A percentile compares a stretch with the other conserved stretches of the same genome.
Conservation (phyloP, 1,284 basidiomycete species). For the Fomitopsis betulina region DNA sequence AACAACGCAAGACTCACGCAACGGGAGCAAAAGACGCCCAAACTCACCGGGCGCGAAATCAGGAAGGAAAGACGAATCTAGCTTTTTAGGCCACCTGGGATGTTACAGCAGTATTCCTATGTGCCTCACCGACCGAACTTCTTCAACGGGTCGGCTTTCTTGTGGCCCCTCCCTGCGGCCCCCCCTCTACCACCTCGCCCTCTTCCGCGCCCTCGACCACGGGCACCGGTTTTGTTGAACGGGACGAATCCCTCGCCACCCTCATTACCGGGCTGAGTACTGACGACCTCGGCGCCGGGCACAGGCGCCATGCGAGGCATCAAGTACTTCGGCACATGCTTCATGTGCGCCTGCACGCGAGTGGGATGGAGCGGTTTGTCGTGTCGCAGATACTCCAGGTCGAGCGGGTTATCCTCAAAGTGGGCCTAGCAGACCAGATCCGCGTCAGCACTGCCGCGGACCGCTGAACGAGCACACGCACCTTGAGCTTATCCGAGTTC, state of each 20-base stretch:
- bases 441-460: neutral
- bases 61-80: no score
- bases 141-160: conserved; percentile 72
- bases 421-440: conserved; percentile 68
- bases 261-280: conserved; percentile 18
- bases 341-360: conserved; percentile 88
- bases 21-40: no score
- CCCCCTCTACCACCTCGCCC: conserved; percentile 34
- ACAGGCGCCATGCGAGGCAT: conserved; percentile 77
- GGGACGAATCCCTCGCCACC: conserved; percentile 56
- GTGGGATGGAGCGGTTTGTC: conserved; percentile 92
- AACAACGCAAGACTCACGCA: no score
- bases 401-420: conserved; percentile 96
- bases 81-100: no score
- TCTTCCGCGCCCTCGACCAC: conserved; percentile 44
- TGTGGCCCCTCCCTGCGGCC: conserved; percentile 47
- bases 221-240: conserved; percentile 54
- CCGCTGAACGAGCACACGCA: conserved; percentile 29
- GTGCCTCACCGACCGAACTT: conserved; percentile 49
- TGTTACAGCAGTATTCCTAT: no score
- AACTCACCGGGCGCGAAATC: no score
- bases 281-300: conserved; percentile 28
- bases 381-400: conserved; percentile 90
- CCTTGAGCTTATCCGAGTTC: conserved; percentile 95
- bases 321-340: conserved; percentile 93